Base-by-base conservation (phyloP, 2,329 filamentous ascomycete species). In the Exophiala aquamarina region DNA sequence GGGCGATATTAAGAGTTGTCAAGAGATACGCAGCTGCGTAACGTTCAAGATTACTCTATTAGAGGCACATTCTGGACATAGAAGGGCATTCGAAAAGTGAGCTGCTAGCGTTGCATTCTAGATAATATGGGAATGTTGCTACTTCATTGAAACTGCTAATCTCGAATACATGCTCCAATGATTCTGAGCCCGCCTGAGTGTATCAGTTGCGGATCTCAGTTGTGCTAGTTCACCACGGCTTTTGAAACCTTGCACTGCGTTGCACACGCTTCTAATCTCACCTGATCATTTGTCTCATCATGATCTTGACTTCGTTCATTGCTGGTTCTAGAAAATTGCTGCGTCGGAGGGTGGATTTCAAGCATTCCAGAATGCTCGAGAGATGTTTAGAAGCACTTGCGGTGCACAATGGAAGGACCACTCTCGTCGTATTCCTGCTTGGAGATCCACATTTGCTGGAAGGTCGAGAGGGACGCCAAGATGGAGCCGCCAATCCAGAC, bases 361-460 rank as follows among this genome's bases (percentile, higher is more conserved):
- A 55, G 35, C 45, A 52, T 49, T 41, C 39, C 43, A 36, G 34
- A 38, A 52, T 51, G 42, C 41, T 41, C 21, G 34, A 41, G 39
- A 49, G 19, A 17, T 28, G 41, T 83, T 86, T 95, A 96, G 87
- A 96, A 96, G 89, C 92, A 96, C 89, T 96, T 97, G 86, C 91
- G 89, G 87, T 97, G 92, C 69, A 97, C 92, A 71, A 97, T 97
- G 70, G 91, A 96, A 67, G 92, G 93, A 79, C 92, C 92, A 76
- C 87, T 93, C 89, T 97, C 93, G 82, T 98, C 93, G 86, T 97
- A 97, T 83, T 97, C 92, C 82, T 98, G 93, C 90, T 98, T 98
- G 68, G 93, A 98, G 86, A 98, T 97, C 93, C 93, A 98, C 93
- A 98, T 98, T 82, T 98, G 93, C 84, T 98, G 93, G 92, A 98